phyloP scores from a whole-genome alignment of 2,329 filamentous ascomycete species.

The Penicillium sp. region DNA sequence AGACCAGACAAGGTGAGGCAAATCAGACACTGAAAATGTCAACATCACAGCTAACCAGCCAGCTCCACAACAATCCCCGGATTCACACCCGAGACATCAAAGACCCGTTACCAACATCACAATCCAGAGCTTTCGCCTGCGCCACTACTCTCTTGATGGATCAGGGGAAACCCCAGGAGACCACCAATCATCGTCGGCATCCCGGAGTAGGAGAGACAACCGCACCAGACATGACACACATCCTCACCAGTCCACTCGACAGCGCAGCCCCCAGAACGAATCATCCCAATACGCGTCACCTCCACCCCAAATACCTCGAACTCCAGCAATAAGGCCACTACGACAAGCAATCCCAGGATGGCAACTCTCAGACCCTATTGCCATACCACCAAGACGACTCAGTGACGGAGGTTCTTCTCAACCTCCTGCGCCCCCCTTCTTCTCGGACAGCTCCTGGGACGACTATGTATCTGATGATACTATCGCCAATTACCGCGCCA shows the following conservation, averaged over 20 bases:
- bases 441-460: background rate
- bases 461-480: background rate
- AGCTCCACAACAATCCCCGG: background rate
- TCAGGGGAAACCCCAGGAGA: background rate
- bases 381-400: background rate
- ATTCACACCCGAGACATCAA: too few relatives aligned
- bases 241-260: background rate
- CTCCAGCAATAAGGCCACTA: background rate
- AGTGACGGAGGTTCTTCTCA: too few relatives aligned
- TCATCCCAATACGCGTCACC: background rate
- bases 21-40: background rate
- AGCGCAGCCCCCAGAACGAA: background rate
- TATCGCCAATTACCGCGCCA: background rate
- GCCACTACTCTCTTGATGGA: background rate
- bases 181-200: background rate
- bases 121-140: background rate
- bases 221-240: background rate
- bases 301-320: background rate
- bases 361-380: background rate
- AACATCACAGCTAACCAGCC: background rate
- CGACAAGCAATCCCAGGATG: background rate
- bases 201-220: background rate
- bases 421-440: accelerated
- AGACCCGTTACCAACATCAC: too few relatives aligned
- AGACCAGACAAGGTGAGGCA: background rate